Percentiles rank a stretch among this genome's conserved stretches.
phyloP scores from a whole-genome alignment of 2,329 filamentous ascomycete species.

The Trichophyton mentagrophytes region DNA sequence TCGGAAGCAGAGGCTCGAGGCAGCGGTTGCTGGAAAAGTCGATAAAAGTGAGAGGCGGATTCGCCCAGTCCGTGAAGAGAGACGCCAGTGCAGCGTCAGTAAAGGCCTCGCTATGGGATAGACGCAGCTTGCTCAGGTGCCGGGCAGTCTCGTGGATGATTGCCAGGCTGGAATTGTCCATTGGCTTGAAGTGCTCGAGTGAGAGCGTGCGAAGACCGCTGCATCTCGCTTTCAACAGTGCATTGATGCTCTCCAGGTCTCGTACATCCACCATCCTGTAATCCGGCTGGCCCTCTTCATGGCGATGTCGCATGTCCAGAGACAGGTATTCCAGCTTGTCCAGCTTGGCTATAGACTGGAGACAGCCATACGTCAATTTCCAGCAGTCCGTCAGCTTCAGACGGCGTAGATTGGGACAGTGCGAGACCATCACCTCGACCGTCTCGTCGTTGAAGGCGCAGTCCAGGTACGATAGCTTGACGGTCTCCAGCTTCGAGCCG shows the following conservation, averaged over 20 bases:
- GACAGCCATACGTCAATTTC: constrained; percentile 51
- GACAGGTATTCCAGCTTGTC: constrained; percentile 59
- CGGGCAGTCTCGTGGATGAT: constrained; percentile 58
- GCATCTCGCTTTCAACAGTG: neutral
- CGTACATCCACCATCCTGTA: neutral
- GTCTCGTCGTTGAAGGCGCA: constrained; percentile 64
- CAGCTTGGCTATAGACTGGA: constrained; percentile 52
- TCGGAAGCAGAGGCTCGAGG: constrained; percentile 59
- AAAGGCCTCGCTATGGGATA: constrained; percentile 62
- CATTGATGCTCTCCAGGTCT: neutral
- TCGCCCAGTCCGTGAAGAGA: constrained; percentile 64
- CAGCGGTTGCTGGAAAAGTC: constrained; percentile 70
- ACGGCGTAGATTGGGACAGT: constrained; percentile 56
- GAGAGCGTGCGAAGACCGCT: constrained; percentile 61
- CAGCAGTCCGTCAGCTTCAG: constrained; percentile 77
- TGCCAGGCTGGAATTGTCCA: constrained; percentile 57
- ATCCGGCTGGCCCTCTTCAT: constrained; percentile 11
- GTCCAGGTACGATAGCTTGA: constrained; percentile 77
- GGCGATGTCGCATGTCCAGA: constrained; percentile 48
- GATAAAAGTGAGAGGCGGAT: constrained; percentile 54
- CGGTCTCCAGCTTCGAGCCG: constrained; percentile 50
- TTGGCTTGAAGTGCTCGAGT: constrained; percentile 52
- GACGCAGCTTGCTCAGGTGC: constrained; percentile 60
- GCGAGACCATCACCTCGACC: constrained; percentile 46
- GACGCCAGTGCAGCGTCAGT: constrained; percentile 60